Conservation (phyloP, 495 filamentous ascomycete genomes). For the Astrocystis sublimbata region DNA sequence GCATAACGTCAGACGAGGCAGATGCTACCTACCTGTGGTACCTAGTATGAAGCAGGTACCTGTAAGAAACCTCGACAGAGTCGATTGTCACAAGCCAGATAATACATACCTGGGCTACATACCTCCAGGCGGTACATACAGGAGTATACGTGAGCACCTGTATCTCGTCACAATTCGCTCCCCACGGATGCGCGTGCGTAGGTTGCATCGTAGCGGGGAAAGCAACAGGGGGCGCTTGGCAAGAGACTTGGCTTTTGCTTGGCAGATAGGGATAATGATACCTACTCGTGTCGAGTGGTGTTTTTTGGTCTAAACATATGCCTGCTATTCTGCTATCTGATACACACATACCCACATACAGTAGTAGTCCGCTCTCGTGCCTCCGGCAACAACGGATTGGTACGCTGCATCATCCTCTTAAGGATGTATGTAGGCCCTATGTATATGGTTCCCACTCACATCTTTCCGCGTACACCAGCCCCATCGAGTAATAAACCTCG, state of each 20-base stretch:
- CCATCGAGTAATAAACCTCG: constrained; percentile 13
- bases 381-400: too few relatives aligned
- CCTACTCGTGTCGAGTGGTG: not conserved
- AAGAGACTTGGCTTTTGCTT: constrained; percentile 14
- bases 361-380: too few relatives aligned
- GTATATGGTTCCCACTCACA: not conserved
- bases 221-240: constrained; percentile 7
- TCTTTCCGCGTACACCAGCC: constrained; percentile 13
- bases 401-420: too few relatives aligned
- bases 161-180: constrained; percentile 6
- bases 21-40: too few relatives aligned
- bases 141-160: too few relatives aligned
- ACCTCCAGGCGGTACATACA: too few relatives aligned
- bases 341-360: not conserved
- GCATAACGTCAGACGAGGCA: not conserved
- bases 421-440: too few relatives aligned
- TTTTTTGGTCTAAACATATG: not conserved
- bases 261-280: not conserved
- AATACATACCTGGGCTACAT: too few relatives aligned
- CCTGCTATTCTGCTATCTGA: not conserved
- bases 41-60: too few relatives aligned
- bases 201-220: constrained; percentile 11
- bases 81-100: not conserved
- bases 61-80: too few relatives aligned
- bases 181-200: constrained; percentile 12